Percentiles rank a stretch among this genome's conserved stretches.
Conservation (phyloP, 805 yeast species). For the Osmozyma mogii region DNA sequence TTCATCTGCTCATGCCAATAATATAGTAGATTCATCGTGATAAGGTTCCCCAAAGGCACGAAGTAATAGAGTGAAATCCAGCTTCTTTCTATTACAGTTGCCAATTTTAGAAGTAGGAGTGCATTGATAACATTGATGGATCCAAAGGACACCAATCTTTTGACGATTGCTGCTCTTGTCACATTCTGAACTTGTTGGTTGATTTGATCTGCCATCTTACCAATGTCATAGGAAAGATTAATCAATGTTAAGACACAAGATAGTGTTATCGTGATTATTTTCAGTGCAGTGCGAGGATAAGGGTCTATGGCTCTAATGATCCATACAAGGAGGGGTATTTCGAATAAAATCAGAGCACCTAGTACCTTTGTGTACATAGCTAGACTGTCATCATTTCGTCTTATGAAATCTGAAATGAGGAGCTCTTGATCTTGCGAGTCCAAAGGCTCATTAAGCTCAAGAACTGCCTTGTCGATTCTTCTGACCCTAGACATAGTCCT, state of each 20-base stretch:
- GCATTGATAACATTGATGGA: slow-evolving; percentile 5
- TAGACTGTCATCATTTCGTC: slow-evolving; percentile 9
- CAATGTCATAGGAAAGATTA: too few species aligned
- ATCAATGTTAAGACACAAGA: too few species aligned
- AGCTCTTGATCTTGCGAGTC: slow-evolving; percentile 19
- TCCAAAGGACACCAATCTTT: neutral
- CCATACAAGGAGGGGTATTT: slow-evolving; percentile 13
- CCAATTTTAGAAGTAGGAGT: slow-evolving; percentile 11
- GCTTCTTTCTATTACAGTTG: neutral
- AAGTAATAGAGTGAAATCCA: slow-evolving; percentile 6
- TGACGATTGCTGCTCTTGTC: too few species aligned
- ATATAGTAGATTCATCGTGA: slow-evolving; percentile 8
- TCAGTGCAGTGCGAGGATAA: too few species aligned
- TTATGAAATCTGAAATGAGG: slow-evolving; percentile 10
- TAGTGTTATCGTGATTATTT: too few species aligned
- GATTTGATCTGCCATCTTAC: too few species aligned
- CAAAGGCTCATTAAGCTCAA: slow-evolving; percentile 11
- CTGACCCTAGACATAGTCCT: slow-evolving; percentile 18
- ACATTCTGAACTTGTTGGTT: too few species aligned
- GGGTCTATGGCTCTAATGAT: too few species aligned
- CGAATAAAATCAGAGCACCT: slow-evolving; percentile 8
- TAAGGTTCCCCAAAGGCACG: slow-evolving; percentile 14
- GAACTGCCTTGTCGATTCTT: slow-evolving; percentile 14
- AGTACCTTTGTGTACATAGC: slow-evolving; percentile 7
- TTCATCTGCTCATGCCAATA: slow-evolving; percentile 9